Evolutionary conservation across 257 asterid species (phyloP), one percentile per base, ranked within the genome.

Genomic region (Datura wrightii): DNA sequence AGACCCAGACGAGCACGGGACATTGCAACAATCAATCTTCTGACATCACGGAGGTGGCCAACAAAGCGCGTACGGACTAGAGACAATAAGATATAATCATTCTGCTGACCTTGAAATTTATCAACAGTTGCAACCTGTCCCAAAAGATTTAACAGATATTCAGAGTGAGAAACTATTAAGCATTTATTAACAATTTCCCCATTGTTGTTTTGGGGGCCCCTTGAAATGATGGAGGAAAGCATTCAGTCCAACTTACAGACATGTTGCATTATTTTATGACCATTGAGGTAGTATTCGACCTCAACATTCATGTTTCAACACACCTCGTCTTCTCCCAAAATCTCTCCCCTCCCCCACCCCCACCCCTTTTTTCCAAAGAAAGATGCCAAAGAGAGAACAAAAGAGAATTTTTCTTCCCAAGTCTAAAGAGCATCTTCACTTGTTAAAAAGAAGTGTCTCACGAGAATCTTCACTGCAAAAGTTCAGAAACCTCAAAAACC

Each of bases 1-100:
- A 97, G 95, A 86, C 99, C 99, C 89, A 97, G 86, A 67, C 99
- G 94, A 85, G 99, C 99, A 87, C 99, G 99, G 79, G 99, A 97
- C 99, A 97, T 97, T 84, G 99, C 99, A 3, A 97, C 99, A 46
- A 97, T 93, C 92, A 97, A 90, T 90, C 99, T 91, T 92, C 99
- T 93, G 59, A 97, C 98, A 88, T 97, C 99, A 85, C 99, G 98
- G 84, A 97, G 96, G 88, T 97, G 99, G 58, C 99, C 99, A 88
- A 97, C 99, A 90, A 95, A 95, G 55, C 98, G 99, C n/a, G 98
- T 91, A 48, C 99, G 98, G 19, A 97, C 99, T 1, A 97, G 97
- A 67, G 99, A 97, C 83, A 97, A 83, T 63, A 97, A 88, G 87
- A 97, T 93, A 82, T 87, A 92, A 88, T 95, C 98, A 85, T 97